phyloP scores from a whole-genome alignment of 495 filamentous ascomycete species.

The Aspergillus kassunensis region DNA sequence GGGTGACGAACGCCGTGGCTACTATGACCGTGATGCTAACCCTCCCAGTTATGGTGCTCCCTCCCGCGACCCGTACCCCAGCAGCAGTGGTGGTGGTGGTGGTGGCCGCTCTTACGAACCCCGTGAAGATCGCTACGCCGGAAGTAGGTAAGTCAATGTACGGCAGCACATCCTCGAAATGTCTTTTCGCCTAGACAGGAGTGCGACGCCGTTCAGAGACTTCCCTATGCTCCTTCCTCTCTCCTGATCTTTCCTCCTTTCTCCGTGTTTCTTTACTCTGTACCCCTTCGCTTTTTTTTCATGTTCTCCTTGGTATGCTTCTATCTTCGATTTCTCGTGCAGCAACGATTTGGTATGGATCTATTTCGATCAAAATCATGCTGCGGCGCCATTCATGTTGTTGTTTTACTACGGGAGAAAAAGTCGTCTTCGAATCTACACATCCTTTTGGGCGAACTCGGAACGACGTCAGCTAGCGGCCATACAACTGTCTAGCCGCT shows the following conservation, averaged over 20 bases:
- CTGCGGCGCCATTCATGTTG: slow-evolving; percentile 34
- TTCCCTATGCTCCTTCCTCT: slow-evolving; percentile 14
- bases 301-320: slow-evolving; percentile 14
- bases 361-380: slow-evolving; percentile 32
- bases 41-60: slow-evolving; percentile 40
- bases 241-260: slow-evolving; percentile 10
- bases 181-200: not conserved
- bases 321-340: slow-evolving; percentile 18
- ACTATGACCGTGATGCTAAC: slow-evolving; percentile 45
- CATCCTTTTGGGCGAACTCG: slow-evolving; percentile 34
- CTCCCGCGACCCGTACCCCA: slow-evolving; percentile 47
- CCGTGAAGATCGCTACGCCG: slow-evolving; percentile 44
- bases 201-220: not conserved
- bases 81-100: no score
- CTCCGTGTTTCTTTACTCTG: slow-evolving; percentile 9
- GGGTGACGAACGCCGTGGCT: slow-evolving; percentile 44
- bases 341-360: slow-evolving; percentile 26
- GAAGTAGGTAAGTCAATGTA: slow-evolving; percentile 37
- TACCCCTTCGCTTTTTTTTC: slow-evolving; percentile 9
- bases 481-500: slow-evolving; percentile 29
- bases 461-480: slow-evolving; percentile 33
- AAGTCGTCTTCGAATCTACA: slow-evolving; percentile 28
- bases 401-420: slow-evolving; percentile 23
- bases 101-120: slow-evolving; percentile 51
- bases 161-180: not conserved